Percentiles rank a stretch among this genome's conserved stretches.
Conservation (phyloP, 306 rosid species). For the Calophaca sinica region DNA sequence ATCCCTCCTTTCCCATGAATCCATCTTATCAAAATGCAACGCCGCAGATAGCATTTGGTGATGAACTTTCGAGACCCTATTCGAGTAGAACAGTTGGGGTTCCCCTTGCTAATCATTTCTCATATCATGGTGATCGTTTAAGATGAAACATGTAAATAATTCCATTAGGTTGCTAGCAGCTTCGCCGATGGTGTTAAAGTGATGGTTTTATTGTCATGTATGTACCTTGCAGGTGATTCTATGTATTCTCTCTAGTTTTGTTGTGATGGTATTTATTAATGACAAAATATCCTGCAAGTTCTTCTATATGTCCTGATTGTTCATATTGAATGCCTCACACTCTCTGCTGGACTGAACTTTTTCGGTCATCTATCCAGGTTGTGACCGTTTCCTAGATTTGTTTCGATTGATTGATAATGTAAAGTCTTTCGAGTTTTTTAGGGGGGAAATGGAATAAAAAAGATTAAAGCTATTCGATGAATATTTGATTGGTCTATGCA, state of each 20-base stretch:
- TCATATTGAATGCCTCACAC: not conserved
- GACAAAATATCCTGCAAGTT: conserved; percentile 17
- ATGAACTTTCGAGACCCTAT: conserved; percentile 54
- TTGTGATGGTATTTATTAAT: conserved; percentile 36
- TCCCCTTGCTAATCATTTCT: conserved; percentile 54
- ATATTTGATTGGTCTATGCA: not conserved
- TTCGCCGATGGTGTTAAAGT: conserved; percentile 30
- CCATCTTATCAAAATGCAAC: conserved; percentile 52
- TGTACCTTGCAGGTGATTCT: conserved; percentile 41
- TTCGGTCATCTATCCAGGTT: not conserved
- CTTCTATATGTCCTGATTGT: not conserved
- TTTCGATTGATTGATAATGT: too few relatives aligned
- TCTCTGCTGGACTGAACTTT: not conserved
- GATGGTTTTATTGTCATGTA: conserved; percentile 44
- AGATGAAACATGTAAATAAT: conserved; percentile 61
- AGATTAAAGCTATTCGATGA: not conserved
- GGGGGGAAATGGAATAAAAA: not conserved
- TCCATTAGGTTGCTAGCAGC: conserved; percentile 49
- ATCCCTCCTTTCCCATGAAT: conserved; percentile 51
- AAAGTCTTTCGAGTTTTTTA: not conserved
- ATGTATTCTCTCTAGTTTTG: conserved; percentile 40
- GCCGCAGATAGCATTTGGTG: conserved; percentile 50
- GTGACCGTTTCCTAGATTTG: not conserved
- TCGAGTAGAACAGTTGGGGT: conserved; percentile 50
- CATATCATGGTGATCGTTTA: conserved; percentile 58